A percentile compares a stretch with the other conserved stretches of the same genome.
phyloP scores from a whole-genome alignment of 305 asterid genomes.

The Caryopteris hybrid region DNA sequence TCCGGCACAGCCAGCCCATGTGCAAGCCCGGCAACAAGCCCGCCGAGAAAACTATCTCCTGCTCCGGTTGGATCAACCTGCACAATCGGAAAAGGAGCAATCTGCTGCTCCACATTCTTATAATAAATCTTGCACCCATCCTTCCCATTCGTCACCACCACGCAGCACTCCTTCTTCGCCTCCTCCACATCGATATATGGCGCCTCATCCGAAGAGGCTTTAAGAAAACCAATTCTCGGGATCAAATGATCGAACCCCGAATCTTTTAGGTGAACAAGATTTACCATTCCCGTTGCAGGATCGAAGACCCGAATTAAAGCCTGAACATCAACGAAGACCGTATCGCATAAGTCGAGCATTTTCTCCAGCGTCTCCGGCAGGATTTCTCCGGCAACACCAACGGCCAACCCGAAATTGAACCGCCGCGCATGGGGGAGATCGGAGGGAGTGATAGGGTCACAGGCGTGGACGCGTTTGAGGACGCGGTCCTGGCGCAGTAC shows the following conservation, averaged over 20 bases:
- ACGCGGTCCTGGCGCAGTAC: slow-evolving; percentile 63
- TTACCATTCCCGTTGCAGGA: slow-evolving; percentile 61
- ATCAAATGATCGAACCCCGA: slow-evolving; percentile 56
- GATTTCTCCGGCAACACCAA: slow-evolving; percentile 91
- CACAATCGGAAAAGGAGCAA: slow-evolving; percentile 62
- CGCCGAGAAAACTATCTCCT: slow-evolving; percentile 94
- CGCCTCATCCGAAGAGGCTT: slow-evolving; percentile 87
- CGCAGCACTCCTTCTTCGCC: slow-evolving; percentile 64
- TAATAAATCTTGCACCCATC: slow-evolving; percentile 72
- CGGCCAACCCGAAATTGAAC: slow-evolving; percentile 76
- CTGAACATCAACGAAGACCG: slow-evolving; percentile 82
- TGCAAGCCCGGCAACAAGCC: slow-evolving; percentile 70
- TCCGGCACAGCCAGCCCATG: slow-evolving; percentile 73
- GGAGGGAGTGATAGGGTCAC: slow-evolving; percentile 54
- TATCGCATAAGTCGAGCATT: slow-evolving; percentile 62
- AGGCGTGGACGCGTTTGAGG: slow-evolving; percentile 55
- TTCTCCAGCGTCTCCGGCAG: slow-evolving; percentile 63
- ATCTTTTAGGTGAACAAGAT: slow-evolving; percentile 48
- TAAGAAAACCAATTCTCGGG: slow-evolving; percentile 61
- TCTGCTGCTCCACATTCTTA: slow-evolving; percentile 49
- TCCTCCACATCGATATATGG: slow-evolving; percentile 62
- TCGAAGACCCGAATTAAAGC: slow-evolving; percentile 74
- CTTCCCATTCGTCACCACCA: slow-evolving; percentile 84
- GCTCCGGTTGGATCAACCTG: slow-evolving; percentile 98
- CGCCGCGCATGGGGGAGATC: slow-evolving; percentile 51